phyloP scores from a whole-genome alignment of 148 eudicot genomes.

The Rhododendron simsii region DNA sequence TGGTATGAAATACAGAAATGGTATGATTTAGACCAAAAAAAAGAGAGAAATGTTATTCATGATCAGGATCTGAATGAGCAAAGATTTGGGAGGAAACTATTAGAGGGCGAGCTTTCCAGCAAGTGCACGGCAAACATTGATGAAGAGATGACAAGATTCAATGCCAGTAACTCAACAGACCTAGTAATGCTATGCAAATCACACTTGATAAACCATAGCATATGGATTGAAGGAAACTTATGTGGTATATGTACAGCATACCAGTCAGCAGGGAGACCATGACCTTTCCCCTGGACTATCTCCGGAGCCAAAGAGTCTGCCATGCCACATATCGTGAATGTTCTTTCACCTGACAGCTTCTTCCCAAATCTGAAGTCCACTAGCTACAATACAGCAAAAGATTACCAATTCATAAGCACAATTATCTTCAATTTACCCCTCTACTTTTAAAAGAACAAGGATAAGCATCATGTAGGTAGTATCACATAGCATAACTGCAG shows the following conservation, averaged over 20 bases:
- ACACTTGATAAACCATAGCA: background rate
- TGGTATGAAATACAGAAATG: background rate
- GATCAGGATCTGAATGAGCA: background rate
- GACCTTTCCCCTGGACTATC: conserved; percentile 92
- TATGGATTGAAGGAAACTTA: background rate
- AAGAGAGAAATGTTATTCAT: background rate
- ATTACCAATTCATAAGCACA: background rate
- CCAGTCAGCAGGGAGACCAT: conserved; percentile 91
- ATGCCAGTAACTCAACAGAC: background rate
- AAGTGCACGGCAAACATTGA: background rate
- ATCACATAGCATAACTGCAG: background rate
- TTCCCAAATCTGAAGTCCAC: conserved; percentile 96
- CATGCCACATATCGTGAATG: conserved; percentile 87
- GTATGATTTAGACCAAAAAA: background rate
- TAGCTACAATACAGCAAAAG: conserved; percentile 41
- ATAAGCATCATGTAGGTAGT: background rate
- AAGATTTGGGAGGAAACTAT: background rate
- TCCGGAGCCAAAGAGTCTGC: conserved; percentile 93
- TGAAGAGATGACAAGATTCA: background rate
- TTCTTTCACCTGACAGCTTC: conserved; percentile 67
- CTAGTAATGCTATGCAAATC: background rate
- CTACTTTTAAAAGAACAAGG: background rate
- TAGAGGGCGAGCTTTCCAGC: background rate
- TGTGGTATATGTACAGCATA: conserved; percentile 17
- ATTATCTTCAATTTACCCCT: background rate